These are phyloP conservation scores for Vaccinium darrowii DNA, from an alignment of 148 eudicot species.

Conservation along the genomic window DNA sequence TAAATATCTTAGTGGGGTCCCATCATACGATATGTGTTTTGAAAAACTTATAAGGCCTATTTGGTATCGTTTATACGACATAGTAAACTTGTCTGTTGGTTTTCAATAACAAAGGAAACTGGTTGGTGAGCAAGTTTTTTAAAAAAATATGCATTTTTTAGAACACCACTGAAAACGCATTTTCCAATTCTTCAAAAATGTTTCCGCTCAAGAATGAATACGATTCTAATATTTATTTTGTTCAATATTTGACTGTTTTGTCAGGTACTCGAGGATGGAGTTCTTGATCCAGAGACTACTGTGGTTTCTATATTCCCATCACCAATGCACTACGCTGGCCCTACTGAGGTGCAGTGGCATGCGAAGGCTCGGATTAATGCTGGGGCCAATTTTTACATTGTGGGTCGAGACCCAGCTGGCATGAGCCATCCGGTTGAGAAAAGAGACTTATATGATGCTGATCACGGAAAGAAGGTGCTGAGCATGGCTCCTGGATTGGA, in stretches of 20 bases:
- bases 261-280: slow-evolving; percentile 87
- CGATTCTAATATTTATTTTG: neutral
- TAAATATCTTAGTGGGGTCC: neutral
- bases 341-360: slow-evolving; percentile 91
- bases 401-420: slow-evolving; percentile 85
- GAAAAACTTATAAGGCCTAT: neutral
- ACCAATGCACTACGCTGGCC: slow-evolving; percentile 91
- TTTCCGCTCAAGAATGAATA: neutral
- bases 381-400: slow-evolving; percentile 83
- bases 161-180: neutral
- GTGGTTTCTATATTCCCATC: slow-evolving; percentile 86
- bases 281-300: slow-evolving; percentile 78
- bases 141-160: neutral
- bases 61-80: neutral
- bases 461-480: slow-evolving; percentile 79
- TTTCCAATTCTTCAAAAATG: neutral
- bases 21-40: neutral
- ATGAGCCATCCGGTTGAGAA: slow-evolving; percentile 83
- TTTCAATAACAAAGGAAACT: neutral
- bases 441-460: slow-evolving; percentile 72
- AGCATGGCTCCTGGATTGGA: slow-evolving; percentile 88
- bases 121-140: neutral
- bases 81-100: neutral
- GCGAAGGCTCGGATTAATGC: slow-evolving; percentile 89
- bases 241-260: neutral